Base-by-base conservation (phyloP, 331 rosid genomes). In the Spiraea crenata region DNA sequence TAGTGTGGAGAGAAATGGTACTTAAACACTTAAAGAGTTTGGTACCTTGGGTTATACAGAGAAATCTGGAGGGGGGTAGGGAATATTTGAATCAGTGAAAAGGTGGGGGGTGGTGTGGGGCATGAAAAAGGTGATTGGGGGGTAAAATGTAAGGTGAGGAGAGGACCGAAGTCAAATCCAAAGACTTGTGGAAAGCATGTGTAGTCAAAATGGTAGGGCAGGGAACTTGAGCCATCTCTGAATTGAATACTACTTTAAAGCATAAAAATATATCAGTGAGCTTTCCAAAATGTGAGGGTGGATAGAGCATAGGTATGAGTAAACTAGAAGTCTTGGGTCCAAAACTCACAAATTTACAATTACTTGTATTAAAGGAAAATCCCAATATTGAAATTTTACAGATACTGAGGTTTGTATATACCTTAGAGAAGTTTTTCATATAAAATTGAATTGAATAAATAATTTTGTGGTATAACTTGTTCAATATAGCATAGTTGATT, bases 111-210 rank as follows among this genome's bases (percentile, higher is more conserved):
- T 15, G 0, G 25, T 37, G 37, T 20, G 66, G 25, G 47, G 65
- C 49, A 67, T 66, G 35, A 15, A 66, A 64, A 16, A 63, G 63
- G 75, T 62, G n/a, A 20, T 25, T 47, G 64, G 38, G 71, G 69
- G 60, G 63, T 79, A 76, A 52, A 87, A 68, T 78, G 79, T n/a
- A 56, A 52, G 67, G 54, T 50, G 14, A 71, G 65, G 63, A 47
- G 14, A 71, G 65, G 63, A 47, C 56, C 31, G 38, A 65, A 81
- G 82, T 80, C 88, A 83, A 81, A 46, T 67, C 31, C 47, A 50
- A 50, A 62, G 71, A 31, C 35, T 57, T 49, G 63, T 71, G 60
- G 60, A 64, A 72, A 49, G 64, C 65, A 40, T 57, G 58, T 40
- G 54, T 48, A 13, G 37, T 70, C 74, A 57, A 57, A 56, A 42